Conservation (phyloP, 192 early-diverging fungal species). For the Linnemannia schmuckeri region DNA sequence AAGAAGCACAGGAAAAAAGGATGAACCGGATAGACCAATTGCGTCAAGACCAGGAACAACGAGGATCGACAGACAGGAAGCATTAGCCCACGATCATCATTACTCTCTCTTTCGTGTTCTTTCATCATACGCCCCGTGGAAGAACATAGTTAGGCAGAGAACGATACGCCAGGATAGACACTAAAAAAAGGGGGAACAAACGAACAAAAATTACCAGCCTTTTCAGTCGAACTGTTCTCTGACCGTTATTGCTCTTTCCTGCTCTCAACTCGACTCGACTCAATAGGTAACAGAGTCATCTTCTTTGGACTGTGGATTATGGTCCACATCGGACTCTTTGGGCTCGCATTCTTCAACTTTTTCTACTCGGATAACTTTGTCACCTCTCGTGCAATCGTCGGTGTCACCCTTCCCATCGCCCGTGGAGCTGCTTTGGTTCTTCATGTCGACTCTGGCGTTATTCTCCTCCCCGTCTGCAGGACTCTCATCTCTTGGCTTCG, state of each 20-base stretch:
- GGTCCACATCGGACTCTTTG: constrained; percentile 69
- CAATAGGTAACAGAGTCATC: constrained; percentile 52
- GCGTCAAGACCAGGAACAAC: neutral
- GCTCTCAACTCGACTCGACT: neutral
- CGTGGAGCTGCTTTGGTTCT: constrained; percentile 76
- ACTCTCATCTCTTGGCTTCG: constrained; percentile 72
- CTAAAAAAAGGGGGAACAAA: neutral
- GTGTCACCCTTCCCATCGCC: constrained; percentile 68
- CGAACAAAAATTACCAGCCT: neutral
- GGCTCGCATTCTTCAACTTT: constrained; percentile 73
- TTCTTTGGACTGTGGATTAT: constrained; percentile 68
- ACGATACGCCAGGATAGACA: neutral
- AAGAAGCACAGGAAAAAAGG: neutral
- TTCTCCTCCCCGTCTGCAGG: constrained; percentile 88
- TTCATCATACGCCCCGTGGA: neutral
- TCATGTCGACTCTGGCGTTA: constrained; percentile 78
- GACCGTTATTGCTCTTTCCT: neutral
- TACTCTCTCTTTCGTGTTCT: neutral
- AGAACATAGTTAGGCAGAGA: neutral
- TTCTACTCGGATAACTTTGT: constrained; percentile 67
- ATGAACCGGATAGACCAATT: neutral
- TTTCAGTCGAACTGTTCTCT: neutral
- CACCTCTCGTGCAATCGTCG: constrained; percentile 62
- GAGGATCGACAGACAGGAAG: neutral
- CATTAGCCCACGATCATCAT: neutral